phyloP scores from a whole-genome alignment of 1,284 basidiomycete species.

The Melampsora larici-populina region DNA sequence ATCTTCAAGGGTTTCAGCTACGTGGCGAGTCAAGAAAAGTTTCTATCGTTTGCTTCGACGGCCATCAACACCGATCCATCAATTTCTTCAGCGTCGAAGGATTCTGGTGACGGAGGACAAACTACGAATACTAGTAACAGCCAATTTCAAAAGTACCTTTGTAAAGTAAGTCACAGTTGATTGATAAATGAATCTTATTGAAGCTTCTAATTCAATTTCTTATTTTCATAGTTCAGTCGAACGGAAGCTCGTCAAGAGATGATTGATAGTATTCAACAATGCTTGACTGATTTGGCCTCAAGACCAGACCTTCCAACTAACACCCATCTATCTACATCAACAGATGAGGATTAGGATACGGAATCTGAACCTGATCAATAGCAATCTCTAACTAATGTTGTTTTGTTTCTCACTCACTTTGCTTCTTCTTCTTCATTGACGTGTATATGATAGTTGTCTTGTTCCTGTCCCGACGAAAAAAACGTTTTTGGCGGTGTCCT shows the following conservation, averaged over 20 bases:
- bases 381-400: too few species aligned
- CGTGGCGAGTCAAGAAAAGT: conserved; percentile 34
- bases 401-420: too few species aligned
- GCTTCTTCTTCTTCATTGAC: too few species aligned
- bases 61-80: background rate
- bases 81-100: background rate
- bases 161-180: conserved; percentile 11
- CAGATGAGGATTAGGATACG: too few species aligned
- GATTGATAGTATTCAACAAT: conserved; percentile 36
- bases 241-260: conserved; percentile 40
- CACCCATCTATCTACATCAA: too few species aligned
- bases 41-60: conserved; percentile 29
- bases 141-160: conserved; percentile 42
- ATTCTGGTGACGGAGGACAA: background rate
- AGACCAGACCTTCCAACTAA: too few species aligned
- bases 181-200: background rate
- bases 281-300: conserved; percentile 13
- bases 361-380: too few species aligned
- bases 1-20: conserved; percentile 42
- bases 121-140: background rate
- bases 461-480: too few species aligned
- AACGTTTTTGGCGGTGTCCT: too few species aligned
- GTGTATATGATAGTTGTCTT: too few species aligned
- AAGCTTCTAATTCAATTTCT: background rate
- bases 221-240: conserved; percentile 23